Evolutionary conservation across 306 rosid genomes (phyloP), one percentile per base, ranked within the genome.

Genomic region (Hylodesmum podocarpum): DNA sequence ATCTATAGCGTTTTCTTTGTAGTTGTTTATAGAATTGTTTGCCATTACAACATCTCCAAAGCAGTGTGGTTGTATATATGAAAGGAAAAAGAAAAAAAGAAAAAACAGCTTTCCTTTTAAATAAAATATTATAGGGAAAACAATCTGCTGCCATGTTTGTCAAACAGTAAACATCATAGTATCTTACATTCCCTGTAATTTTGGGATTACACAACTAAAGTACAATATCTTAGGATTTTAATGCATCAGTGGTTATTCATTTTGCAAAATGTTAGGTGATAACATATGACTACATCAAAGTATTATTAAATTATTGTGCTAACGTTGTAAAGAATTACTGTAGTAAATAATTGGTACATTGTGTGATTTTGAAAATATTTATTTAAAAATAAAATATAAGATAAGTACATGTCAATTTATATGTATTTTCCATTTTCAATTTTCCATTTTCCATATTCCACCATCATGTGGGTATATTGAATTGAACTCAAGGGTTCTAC

Each of bases 161-260:
- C 73, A 72, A 78, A 47, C 72, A 58, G n/a, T 49, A 31, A 29
- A 61, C 76, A 63, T 76, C 18, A 80, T 58, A 33, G 74, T 71
- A 78, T 77, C 87, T 80, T 73, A 66, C 83, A 70, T 80, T 78
- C 29, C 75, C 82, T 73, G 44, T 33, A 78, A 61, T 36, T n/a
- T 29, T 29, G 66, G 76, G 87, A 72, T 68, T 69, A 14, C 15
- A 27, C 67, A 44, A 6, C 44, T 19, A 85, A 54, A 50, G 22
- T 43, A 49, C 36, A 47, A 68, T 6, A 9, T 19, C 18, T 25
- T 46, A 27, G 19, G 22, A 27, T 55, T 28, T 37, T 22, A 29
- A 24, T 67, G 71, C 81, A 57, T 70, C 16, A 37, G 59, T 65
- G 67, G 12, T 50, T 62, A 68, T 0, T n/a, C 41, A 64, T 59